Evolutionary conservation across 805 yeast species (phyloP).

Genomic region (Ogataea methanolica): DNA sequence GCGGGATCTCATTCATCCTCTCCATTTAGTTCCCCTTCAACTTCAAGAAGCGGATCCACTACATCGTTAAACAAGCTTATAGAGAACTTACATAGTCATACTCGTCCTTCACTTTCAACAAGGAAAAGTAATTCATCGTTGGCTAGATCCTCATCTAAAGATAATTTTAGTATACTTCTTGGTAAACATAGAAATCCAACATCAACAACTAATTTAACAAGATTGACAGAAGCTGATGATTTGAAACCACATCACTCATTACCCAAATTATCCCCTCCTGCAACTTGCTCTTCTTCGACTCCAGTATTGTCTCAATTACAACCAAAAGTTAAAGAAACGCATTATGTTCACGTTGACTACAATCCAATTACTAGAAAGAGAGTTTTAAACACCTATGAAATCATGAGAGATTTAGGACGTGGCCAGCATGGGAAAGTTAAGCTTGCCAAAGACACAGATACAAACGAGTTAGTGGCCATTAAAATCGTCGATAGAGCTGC

Average conservation of each 20-base stretch:
- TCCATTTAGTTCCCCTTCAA: conserved; percentile 13
- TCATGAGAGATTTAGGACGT: conserved; percentile 78
- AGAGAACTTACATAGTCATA: conserved; percentile 11
- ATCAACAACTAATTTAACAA: background rate
- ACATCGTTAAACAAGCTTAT: conserved; percentile 22
- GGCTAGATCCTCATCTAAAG: conserved; percentile 13
- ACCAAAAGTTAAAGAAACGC: conserved; percentile 72
- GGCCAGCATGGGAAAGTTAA: conserved; percentile 99
- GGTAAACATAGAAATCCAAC: conserved; percentile 2
- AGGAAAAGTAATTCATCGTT: conserved; percentile 12
- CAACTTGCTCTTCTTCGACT: too few species aligned
- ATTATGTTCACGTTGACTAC: conserved; percentile 72
- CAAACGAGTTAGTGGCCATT: conserved; percentile 75
- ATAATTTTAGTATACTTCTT: conserved; percentile 4
- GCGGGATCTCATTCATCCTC: conserved; percentile 5
- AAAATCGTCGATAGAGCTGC: conserved; percentile 82
- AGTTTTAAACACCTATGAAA: conserved; percentile 84
- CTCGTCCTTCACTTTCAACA: conserved; percentile 5
- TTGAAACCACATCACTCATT: background rate
- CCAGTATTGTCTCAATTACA: conserved; percentile 1
- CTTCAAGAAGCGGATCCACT: conserved; percentile 21
- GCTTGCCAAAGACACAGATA: conserved; percentile 70
- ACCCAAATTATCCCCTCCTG: too few species aligned
- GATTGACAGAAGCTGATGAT: conserved; percentile 4
- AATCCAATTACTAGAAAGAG: conserved; percentile 83